Conservation (phyloP, 2,329 filamentous ascomycete genomes). For the Sclerotinia nivalis region DNA sequence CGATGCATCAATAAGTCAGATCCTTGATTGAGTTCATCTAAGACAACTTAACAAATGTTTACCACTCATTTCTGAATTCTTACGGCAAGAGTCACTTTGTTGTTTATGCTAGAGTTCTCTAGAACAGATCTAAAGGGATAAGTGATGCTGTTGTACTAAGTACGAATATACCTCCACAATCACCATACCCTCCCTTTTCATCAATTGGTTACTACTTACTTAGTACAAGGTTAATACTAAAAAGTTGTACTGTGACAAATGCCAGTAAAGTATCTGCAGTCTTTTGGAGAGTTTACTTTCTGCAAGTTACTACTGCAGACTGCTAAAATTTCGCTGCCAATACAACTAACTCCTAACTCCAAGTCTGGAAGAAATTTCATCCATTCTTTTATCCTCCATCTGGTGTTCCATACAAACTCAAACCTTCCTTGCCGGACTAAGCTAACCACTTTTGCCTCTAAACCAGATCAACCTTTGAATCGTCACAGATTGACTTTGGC, state of each 20-base stretch:
- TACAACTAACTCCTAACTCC: not conserved
- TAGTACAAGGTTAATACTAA: conserved; percentile 3
- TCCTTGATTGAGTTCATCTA: conserved; percentile 5
- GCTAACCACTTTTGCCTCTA: not conserved
- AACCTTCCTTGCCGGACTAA: conserved; percentile 1
- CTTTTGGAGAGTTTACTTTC: conserved; percentile 4
- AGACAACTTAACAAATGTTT: conserved; percentile 8
- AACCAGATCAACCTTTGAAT: conserved; percentile 1
- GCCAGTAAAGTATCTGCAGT: conserved; percentile 16
- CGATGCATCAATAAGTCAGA: not conserved
- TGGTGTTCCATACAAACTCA: not conserved
- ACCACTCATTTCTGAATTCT: not conserved
- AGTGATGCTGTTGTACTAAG: not conserved
- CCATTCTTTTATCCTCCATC: not conserved
- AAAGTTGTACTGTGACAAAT: conserved; percentile 14
- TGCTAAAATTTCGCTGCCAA: not conserved
- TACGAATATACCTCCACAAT: not conserved
- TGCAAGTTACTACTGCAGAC: conserved; percentile 8
- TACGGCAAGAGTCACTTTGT: not conserved
- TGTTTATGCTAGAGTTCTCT: not conserved
- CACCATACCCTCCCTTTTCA: not conserved
- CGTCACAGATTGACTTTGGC: not conserved
- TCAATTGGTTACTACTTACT: not conserved
- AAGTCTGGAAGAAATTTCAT: not conserved
- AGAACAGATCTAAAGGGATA: not conserved